Base-by-base conservation (phyloP, 495 filamentous ascomycete genomes). In the Penicillium longicatenatum region DNA sequence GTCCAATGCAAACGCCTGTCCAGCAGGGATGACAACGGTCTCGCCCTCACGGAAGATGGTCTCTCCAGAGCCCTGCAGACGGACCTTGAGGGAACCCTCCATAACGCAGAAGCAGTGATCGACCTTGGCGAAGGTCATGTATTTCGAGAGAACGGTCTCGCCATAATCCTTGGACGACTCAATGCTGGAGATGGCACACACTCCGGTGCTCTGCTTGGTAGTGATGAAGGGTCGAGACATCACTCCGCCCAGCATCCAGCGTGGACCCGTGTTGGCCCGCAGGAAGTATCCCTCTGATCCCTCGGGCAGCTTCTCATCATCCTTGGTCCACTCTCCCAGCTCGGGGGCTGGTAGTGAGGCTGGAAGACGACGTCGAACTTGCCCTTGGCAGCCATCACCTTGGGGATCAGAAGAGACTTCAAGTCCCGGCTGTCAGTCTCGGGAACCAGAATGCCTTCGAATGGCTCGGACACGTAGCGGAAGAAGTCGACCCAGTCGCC, bases 401-500 rank as follows among this genome's bases (percentile, higher is more conserved):
- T 79, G n/a, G 78, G 77, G 42, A 80, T 76, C 39, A 82, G 48
- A 6, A 73, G 55, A 10, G 71, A 65, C 47, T 74, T 75, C 17
- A 72, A 60, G 59, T 75, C 75, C 10, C 78, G 71, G 31, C 73
- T 54, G 52, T 81, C 78, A 48, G 51, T 62, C 43, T 78, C 76
- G 11, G 82, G 81, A 35, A 79, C 76, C 30, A 83, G 67, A 50
- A 82, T 58, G 19, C 81, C 75, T n/a, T 70, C 70, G 54, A 74
- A 82, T 20, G 75, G 70, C 62, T 81, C 78, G 24, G 73, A 75
- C 43, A 81, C 70, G 56, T 79, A 69, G 43, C 78, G 75, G 69
- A 81, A 81, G 65, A 81, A 79, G 50, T 81, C 78, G 12, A 78
- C 72, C 78, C 76, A 81, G 62, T 77, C 78, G n/a, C 78, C 77